A percentile compares a stretch with the other conserved stretches of the same genome.
Conservation (phyloP, 768 basidiomycete genomes). For the Gymnopilus junonius region DNA sequence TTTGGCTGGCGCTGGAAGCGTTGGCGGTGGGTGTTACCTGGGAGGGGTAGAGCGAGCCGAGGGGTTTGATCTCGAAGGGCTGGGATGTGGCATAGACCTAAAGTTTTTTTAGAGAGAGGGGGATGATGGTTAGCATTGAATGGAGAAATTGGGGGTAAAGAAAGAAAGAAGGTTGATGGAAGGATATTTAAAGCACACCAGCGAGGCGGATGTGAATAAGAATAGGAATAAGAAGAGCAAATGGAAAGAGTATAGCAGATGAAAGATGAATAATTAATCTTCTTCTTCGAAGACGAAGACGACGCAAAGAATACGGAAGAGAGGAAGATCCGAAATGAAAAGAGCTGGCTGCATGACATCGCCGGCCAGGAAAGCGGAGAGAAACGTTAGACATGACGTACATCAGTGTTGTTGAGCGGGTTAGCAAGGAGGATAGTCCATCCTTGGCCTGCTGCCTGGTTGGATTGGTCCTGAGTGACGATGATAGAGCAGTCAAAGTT, state of each 20-base stretch:
- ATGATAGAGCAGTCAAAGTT: conserved; percentile 64
- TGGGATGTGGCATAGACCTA: conserved; percentile 62
- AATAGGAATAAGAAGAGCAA: neutral
- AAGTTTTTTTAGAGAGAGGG: neutral
- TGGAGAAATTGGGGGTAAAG: neutral
- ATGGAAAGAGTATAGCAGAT: neutral
- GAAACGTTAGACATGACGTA: conserved; percentile 34
- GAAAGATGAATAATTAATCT: too few relatives aligned
- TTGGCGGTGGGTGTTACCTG: conserved; percentile 35
- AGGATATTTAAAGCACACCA: neutral
- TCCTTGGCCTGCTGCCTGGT: conserved; percentile 43
- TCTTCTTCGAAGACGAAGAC: too few relatives aligned
- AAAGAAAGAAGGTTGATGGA: neutral
- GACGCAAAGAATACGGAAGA: neutral
- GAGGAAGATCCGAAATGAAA: neutral
- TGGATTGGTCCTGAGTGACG: conserved; percentile 50
- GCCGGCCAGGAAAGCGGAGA: neutral
- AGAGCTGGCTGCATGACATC: neutral
- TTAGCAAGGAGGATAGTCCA: conserved; percentile 59
- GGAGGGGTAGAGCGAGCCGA: conserved; percentile 56
- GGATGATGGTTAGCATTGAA: neutral
- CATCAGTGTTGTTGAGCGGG: conserved; percentile 53
- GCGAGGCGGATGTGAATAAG: neutral
- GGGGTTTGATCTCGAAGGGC: conserved; percentile 63
- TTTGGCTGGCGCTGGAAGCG: conserved; percentile 25